Evolutionary conservation across 2,329 filamentous ascomycete genomes (phyloP), one percentile per base, ranked within the genome.

Genomic region (Claviceps sp.): DNA sequence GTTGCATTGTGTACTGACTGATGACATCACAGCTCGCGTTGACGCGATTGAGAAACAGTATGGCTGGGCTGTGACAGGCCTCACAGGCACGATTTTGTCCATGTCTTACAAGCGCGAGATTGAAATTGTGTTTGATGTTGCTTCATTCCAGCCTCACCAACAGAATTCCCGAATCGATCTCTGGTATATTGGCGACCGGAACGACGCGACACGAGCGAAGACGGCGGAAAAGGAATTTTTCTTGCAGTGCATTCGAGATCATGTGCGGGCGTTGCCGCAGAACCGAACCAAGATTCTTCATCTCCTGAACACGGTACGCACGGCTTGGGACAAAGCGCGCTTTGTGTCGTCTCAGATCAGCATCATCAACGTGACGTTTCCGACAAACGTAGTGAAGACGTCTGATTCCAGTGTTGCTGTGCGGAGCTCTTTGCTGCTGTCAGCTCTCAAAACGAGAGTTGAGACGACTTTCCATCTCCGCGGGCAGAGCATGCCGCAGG

Each of bases 191-290:
- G 83, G 77, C 26, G 76, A 78, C 57, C 73, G 70, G 49, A 72
- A 75, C 47, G 72, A 78, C 44, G 67, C 69, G n/a, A 71, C 78
- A 9, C 63, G 72, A 36, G 77, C 79, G 0, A 65, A 80, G 50
- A 82, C 81, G 1, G 74, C 76, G 0, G 85, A 85, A 61, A 83
- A 81, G 58, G 82, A 85, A 40, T 90, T 90, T 68, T 87, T 89
- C 63, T 69, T 91, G 7, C 79, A 86, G 60, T 78, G 81, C 59
- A 81, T 90, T 53, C 77, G 82, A 44, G 82, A 86, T 52, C 77
- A 84, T 52, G 70, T 87, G 43, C 79, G 84, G 47, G 76, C 72
- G 1, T 66, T 88, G 43, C 70, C 74, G 13, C 83, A 84, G 62
- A 70, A 72, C 52, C 69, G 73, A 47, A 84, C 78, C 0, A 71